Evolutionary conservation across 805 yeast species (phyloP).

Genomic region (Saccharomycopsis synnaedendra): DNA sequence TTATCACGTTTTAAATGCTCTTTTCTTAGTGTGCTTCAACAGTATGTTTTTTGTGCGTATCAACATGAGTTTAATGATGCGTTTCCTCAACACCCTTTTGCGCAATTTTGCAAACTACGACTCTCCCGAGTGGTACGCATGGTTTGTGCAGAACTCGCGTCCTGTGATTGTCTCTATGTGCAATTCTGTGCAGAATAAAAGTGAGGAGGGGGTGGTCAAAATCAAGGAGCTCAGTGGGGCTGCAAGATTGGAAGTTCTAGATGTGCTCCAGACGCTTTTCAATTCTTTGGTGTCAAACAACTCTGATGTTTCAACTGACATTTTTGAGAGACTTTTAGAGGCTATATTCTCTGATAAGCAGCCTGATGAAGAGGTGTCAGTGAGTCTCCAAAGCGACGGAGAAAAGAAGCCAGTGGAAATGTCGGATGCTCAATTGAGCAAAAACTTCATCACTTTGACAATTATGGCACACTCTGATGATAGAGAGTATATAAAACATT

Average conservation of each 20-base stretch:
- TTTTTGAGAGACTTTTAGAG: neutral
- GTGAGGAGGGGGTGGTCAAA: neutral
- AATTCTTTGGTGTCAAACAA: neutral
- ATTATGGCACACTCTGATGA: neutral
- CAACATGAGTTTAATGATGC: conserved; percentile 9
- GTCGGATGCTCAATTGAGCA: conserved; percentile 1
- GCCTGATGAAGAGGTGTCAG: neutral
- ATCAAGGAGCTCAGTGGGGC: conserved; percentile 9
- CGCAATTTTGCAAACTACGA: conserved; percentile 7
- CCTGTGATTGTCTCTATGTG: conserved; percentile 1
- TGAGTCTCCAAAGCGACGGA: neutral
- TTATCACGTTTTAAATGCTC: neutral
- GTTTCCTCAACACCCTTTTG: conserved; percentile 10
- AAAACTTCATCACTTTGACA: conserved; percentile 10
- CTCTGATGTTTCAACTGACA: neutral
- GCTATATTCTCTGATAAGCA: neutral
- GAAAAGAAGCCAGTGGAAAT: neutral
- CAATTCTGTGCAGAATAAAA: neutral
- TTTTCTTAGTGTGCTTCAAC: conserved; percentile 9
- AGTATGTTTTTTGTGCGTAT: conserved; percentile 12
- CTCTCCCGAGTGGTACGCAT: neutral
- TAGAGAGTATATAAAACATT: neutral
- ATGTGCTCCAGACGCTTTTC: conserved; percentile 2
- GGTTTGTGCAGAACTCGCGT: conserved; percentile 1
- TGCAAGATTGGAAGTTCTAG: neutral